Percentiles rank a stretch among this genome's conserved stretches.
Evolutionary conservation across 495 filamentous ascomycete species (phyloP).

Genomic region (Xylaria curta): DNA sequence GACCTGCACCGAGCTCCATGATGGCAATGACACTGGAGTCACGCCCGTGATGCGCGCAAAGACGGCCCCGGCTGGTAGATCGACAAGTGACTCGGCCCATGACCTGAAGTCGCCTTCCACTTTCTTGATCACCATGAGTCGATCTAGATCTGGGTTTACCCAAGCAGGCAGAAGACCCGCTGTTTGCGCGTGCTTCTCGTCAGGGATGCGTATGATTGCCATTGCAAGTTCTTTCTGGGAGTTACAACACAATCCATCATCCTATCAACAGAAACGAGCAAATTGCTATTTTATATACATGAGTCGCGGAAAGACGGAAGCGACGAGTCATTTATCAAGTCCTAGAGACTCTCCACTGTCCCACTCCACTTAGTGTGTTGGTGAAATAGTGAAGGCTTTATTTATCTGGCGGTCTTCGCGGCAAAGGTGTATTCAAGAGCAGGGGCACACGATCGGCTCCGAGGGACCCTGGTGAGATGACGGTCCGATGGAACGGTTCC

Average conservation of each 20-base stretch:
- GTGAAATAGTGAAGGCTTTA: not conserved
- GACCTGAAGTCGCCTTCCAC: slow-evolving; percentile 14
- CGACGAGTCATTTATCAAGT: slow-evolving; percentile 16
- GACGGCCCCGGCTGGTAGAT: slow-evolving; percentile 16
- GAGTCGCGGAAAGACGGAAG: slow-evolving; percentile 12
- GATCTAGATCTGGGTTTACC: slow-evolving; percentile 19
- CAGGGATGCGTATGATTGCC: not conserved
- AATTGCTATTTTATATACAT: not conserved
- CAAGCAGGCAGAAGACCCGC: slow-evolving; percentile 15
- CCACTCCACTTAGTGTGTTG: slow-evolving; percentile 17
- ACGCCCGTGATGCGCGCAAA: slow-evolving; percentile 21
- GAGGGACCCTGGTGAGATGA: slow-evolving; percentile 1
- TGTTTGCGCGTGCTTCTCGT: slow-evolving; percentile 8
- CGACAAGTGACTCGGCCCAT: slow-evolving; percentile 17
- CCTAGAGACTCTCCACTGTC: slow-evolving; percentile 9
- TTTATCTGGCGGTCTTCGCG: slow-evolving; percentile 17
- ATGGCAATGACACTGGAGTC: not conserved
- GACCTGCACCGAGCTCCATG: slow-evolving; percentile 22
- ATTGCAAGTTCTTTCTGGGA: not conserved
- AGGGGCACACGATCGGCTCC: not conserved
- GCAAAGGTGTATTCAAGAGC: slow-evolving; percentile 9
- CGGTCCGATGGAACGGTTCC: not conserved
- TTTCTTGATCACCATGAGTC: slow-evolving; percentile 11
- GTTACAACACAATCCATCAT: not conserved
- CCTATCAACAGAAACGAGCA: not conserved